Evolutionary conservation across 2,329 filamentous ascomycete species (phyloP).

Genomic region (Sporothrix brunneoviolacea): DNA sequence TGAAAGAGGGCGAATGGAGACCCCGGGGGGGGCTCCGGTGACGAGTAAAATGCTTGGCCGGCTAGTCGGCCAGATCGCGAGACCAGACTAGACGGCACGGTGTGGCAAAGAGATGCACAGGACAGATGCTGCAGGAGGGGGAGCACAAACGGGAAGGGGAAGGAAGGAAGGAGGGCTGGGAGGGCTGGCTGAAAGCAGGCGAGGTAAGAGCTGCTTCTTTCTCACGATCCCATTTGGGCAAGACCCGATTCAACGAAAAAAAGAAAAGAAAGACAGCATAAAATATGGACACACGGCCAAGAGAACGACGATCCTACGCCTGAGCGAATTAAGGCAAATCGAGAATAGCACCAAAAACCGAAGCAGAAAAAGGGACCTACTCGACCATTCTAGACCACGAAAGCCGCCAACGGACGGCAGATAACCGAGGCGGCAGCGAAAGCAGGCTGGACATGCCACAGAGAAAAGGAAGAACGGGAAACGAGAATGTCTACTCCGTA

Average conservation of each 20-base stretch:
- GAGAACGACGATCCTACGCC: neutral
- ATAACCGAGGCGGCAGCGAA: slow-evolving; percentile 1
- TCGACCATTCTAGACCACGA: slow-evolving; percentile 2
- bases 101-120: too few relatives aligned
- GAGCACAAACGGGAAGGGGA: neutral
- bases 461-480: neutral
- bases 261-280: too few relatives aligned
- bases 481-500: neutral
- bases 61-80: too few relatives aligned
- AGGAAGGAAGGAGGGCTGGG: too few relatives aligned
- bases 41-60: too few relatives aligned
- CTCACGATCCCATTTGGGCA: neutral
- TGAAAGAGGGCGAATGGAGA: too few relatives aligned
- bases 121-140: too few relatives aligned
- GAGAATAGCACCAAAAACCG: neutral
- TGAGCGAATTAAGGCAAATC: neutral
- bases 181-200: neutral
- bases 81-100: too few relatives aligned
- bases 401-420: neutral
- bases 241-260: too few relatives aligned
- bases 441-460: neutral
- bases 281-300: too few relatives aligned
- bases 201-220: neutral
- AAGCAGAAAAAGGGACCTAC: neutral
- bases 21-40: too few relatives aligned